Evolutionary conservation across 768 basidiomycete species (phyloP).

Genomic region (Suillus subluteus): DNA sequence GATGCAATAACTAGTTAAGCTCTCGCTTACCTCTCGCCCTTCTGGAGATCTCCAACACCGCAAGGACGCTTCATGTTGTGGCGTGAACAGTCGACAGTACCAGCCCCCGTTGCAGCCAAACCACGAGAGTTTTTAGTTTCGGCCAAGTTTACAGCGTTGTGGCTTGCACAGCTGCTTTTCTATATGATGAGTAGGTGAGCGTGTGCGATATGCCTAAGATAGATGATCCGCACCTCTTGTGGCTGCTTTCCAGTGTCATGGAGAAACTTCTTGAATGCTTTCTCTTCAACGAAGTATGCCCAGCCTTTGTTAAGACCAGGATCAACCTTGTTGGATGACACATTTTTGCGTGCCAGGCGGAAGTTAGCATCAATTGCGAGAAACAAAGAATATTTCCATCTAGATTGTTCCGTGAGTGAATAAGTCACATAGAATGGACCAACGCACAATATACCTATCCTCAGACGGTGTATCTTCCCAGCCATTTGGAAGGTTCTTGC

Average conservation of each 20-base stretch:
- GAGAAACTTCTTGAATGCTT: conserved; percentile 23
- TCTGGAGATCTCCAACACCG: no score
- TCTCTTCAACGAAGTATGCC: conserved; percentile 30
- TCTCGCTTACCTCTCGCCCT: no score
- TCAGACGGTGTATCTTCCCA: conserved; percentile 2
- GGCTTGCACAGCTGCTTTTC: no score
- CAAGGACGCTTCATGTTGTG: conserved; percentile 23
- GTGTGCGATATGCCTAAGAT: neutral
- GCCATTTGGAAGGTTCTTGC: conserved; percentile 13
- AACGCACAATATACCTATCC: neutral
- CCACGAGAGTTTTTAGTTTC: conserved; percentile 2
- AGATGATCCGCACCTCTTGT: conserved; percentile 21
- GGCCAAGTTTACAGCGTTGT: no score
- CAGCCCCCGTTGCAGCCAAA: conserved; percentile 13
- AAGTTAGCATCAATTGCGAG: conserved; percentile 40
- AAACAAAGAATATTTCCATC: conserved; percentile 33
- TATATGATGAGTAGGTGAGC: neutral
- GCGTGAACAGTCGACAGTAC: conserved; percentile 10
- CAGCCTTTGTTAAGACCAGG: conserved; percentile 29
- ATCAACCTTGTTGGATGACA: conserved; percentile 19
- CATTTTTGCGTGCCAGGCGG: conserved; percentile 28
- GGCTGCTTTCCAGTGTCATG: conserved; percentile 17
- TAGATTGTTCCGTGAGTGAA: conserved; percentile 7
- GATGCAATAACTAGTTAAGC: no score
- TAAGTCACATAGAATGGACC: neutral